phyloP scores from a whole-genome alignment of 257 asterid genomes.

The Nicotiana noctiflora region DNA sequence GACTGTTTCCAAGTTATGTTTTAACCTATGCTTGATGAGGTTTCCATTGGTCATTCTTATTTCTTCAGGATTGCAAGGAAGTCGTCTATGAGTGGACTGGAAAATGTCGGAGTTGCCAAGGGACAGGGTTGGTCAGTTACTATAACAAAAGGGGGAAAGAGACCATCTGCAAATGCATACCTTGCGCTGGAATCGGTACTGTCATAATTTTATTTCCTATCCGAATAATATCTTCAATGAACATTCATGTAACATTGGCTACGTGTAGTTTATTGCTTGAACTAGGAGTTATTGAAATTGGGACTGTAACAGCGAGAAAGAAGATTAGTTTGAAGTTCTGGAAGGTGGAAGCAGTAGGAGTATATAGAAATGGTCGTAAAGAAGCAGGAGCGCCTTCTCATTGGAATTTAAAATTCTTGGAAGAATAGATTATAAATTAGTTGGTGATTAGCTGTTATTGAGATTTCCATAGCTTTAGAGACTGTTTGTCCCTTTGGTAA shows the following conservation, averaged over 20 bases:
- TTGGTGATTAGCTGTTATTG: too few species aligned
- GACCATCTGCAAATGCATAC: constrained; percentile 87
- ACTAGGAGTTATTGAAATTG: neutral
- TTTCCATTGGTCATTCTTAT: neutral
- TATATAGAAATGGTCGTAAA: neutral
- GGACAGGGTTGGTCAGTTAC: constrained; percentile 79
- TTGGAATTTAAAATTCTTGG: neutral
- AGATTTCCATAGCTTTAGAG: neutral
- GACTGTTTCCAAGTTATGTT: neutral
- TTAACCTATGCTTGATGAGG: neutral
- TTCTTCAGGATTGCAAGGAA: constrained; percentile 65
- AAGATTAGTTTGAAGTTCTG: neutral
- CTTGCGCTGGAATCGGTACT: constrained; percentile 81
- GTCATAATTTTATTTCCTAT: constrained; percentile 5
- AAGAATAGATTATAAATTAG: neutral
- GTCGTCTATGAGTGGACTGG: constrained; percentile 98
- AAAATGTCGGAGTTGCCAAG: constrained; percentile 92
- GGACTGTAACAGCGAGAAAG: neutral
- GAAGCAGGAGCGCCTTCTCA: neutral
- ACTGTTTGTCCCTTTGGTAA: neutral
- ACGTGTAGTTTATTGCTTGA: neutral
- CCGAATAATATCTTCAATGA: neutral
- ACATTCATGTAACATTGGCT: neutral
- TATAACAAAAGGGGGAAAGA: constrained; percentile 78
- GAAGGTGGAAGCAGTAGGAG: neutral